These are phyloP conservation scores for Rhodotorula sp. DNA, from an alignment of 1,284 basidiomycete species.

Conservation along the genomic window DNA sequence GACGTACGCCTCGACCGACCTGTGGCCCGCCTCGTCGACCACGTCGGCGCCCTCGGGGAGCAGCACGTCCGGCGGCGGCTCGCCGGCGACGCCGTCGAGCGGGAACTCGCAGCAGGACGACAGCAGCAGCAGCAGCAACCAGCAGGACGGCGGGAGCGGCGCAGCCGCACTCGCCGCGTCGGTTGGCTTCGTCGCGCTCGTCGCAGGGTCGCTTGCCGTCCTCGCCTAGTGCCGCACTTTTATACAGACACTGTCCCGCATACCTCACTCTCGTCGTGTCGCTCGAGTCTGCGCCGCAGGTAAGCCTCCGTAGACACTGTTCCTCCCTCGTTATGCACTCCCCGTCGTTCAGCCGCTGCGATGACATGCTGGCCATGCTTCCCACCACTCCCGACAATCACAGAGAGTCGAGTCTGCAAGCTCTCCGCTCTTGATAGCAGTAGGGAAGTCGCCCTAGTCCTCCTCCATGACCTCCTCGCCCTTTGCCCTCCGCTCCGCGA, in stretches of 20 bases:
- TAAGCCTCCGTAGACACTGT: too few species aligned
- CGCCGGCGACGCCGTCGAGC: background rate
- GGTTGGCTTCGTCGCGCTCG: background rate
- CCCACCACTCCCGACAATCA: too few species aligned
- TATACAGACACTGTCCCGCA: too few species aligned
- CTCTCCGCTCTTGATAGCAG: too few species aligned
- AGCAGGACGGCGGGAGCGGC: background rate
- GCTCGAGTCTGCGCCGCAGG: too few species aligned
- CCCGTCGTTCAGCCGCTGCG: too few species aligned
- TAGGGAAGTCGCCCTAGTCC: background rate
- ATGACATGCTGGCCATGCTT: too few species aligned
- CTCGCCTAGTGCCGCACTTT: background rate
- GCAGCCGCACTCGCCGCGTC: background rate
- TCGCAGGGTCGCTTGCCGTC: background rate
- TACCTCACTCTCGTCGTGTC: too few species aligned
- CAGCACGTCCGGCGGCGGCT: background rate
- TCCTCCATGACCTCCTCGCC: slow-evolving; percentile 17
- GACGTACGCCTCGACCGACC: slow-evolving; percentile 58
- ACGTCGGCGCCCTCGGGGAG: background rate
- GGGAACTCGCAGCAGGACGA: too few species aligned
- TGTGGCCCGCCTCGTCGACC: slow-evolving; percentile 52
- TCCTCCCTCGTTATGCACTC: too few species aligned
- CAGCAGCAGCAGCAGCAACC: too few species aligned
- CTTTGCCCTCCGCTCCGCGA: slow-evolving; percentile 15
- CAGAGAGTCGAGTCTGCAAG: too few species aligned